Evolutionary conservation across 257 asterid species (phyloP).

Genomic region (Solanum arcanum): DNA sequence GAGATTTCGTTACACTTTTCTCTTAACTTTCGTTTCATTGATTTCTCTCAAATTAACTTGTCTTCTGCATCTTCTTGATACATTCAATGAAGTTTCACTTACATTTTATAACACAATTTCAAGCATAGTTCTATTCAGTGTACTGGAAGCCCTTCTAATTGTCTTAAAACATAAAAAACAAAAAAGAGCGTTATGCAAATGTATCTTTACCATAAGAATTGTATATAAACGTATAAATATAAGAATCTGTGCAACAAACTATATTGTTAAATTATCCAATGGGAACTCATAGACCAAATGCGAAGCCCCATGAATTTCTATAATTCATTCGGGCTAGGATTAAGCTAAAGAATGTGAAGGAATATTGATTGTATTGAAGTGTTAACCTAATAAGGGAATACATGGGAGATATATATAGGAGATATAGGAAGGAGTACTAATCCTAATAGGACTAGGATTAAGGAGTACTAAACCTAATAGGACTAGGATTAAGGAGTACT

Average conservation of each 20-base stretch:
- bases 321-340: not conserved
- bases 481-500: no score
- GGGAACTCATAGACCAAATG: not conserved
- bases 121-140: not conserved
- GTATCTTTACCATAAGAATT: not conserved
- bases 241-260: not conserved
- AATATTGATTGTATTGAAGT: no score
- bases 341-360: not conserved
- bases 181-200: not conserved
- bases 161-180: not conserved
- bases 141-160: not conserved
- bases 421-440: no score
- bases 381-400: no score
- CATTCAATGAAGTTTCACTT: no score
- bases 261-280: not conserved
- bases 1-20: not conserved
- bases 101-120: no score
- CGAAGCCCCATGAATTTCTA: not conserved
- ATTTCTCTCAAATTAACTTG: no score
- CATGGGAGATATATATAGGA: no score
- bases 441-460: no score
- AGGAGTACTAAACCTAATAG: no score
- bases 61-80: not conserved
- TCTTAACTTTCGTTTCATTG: not conserved
- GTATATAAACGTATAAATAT: not conserved